Base-by-base conservation (phyloP, 768 basidiomycete genomes). In the Suillus lakei region DNA sequence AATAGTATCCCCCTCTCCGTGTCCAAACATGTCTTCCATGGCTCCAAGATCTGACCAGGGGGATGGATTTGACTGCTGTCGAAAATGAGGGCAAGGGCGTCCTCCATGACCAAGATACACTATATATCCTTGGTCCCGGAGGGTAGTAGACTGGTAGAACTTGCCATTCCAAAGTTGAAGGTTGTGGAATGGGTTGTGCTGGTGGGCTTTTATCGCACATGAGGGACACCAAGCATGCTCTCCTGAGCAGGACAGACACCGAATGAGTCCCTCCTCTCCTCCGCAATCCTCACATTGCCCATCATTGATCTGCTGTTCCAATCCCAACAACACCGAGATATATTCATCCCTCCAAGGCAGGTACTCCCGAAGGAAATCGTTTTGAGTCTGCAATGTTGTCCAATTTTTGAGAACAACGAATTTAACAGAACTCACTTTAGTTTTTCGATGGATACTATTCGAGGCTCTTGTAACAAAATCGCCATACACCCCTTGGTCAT, bases 21-120 rank as follows among this genome's bases (percentile, higher is more conserved):
- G 34, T 59, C 9, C 41, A 59, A 59, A 36, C 12, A 59, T 15
- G 16, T 43, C 34, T 36, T 36, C 32, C 56, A 59, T 59, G 34
- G 50, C 7, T 28, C 9, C 28, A 30, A 51, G 50, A 51, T 51
- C 28, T 28, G 7, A 16, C 50, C 28, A 51, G 28, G 28, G 50
- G 4, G 50, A 51, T 8, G 15, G 50, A 4, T 51, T 9, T 5
- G 16, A 18, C 15, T 28, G 50, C 15, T 51, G 28, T 2, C 4
- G 18, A 0, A 10, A 4, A 53, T 55, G 21, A 10, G 72, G 75
- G 34, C 73, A 75, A 0, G 63, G 62, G 0, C 50, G 4, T 0
- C 73, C 72, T 4, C 66, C 39, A 61, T 77, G 76, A 0, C 76
- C 74, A 2, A 71, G 41, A 51, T 70, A 67, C 8, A 71, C 39